Evolutionary conservation across 2,329 filamentous ascomycete genomes (phyloP).

Genomic region (Aspergillus calidoustus): DNA sequence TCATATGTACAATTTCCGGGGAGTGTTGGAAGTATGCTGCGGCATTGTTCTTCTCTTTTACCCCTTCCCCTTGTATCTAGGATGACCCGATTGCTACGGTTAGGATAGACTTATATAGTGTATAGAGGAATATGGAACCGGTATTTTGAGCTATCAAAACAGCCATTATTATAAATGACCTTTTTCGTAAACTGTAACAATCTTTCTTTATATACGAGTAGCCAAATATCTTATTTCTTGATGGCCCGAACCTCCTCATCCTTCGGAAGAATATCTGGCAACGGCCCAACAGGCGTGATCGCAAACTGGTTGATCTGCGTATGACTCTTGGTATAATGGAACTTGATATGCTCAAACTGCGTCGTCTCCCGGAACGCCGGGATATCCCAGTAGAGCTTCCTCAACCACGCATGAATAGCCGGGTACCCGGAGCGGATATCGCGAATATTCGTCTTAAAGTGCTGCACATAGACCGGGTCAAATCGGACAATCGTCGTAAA

Average conservation of each 20-base stretch:
- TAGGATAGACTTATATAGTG: conserved; percentile 19
- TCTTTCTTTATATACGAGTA: background rate
- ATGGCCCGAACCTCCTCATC: conserved; percentile 71
- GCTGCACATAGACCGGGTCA: conserved; percentile 80
- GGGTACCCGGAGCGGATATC: conserved; percentile 88
- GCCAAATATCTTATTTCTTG: background rate
- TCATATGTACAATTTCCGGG: conserved; percentile 23
- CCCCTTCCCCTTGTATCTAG: conserved; percentile 23
- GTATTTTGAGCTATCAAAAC: background rate
- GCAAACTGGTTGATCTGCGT: conserved; percentile 66
- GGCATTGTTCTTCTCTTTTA: conserved; percentile 6
- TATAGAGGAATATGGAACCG: conserved; percentile 19
- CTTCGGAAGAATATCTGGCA: conserved; percentile 78
- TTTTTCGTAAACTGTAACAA: background rate
- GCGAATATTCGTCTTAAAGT: conserved; percentile 79
- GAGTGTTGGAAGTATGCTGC: background rate
- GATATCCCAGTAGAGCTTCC: conserved; percentile 81
- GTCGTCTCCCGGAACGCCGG: conserved; percentile 81
- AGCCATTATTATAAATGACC: background rate
- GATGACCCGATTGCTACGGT: background rate
- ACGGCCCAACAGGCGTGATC: conserved; percentile 84
- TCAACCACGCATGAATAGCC: conserved; percentile 77
- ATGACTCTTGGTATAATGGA: conserved; percentile 70
- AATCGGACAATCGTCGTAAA: conserved; percentile 75
- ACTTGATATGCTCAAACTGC: conserved; percentile 95